Evolutionary conservation across 129 eudicot genomes (phyloP).

Genomic region (Artemisia annua): DNA sequence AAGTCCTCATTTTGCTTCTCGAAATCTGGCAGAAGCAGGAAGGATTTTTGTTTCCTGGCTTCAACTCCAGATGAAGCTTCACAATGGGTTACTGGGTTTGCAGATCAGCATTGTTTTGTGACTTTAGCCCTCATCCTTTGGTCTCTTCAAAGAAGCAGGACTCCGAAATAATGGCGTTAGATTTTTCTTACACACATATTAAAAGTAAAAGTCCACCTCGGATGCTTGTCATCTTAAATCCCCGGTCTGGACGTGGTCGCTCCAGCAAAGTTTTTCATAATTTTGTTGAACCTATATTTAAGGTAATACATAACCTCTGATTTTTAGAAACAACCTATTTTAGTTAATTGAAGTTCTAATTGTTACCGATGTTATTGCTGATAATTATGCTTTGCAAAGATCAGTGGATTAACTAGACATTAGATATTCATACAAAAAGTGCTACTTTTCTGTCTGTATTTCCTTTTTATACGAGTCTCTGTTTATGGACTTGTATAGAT

Average conservation of each 20-base stretch:
- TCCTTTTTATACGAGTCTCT: too few relatives aligned
- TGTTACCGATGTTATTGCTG: conserved; percentile 9
- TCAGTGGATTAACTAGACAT: conserved; percentile 3
- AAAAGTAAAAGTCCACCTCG: conserved; percentile 86
- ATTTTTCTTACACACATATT: conserved; percentile 72
- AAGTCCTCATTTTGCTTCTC: conserved; percentile 53
- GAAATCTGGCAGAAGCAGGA: conserved; percentile 74
- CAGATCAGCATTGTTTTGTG: conserved; percentile 92
- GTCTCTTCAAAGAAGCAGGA: conserved; percentile 79
- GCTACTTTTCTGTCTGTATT: too few relatives aligned
- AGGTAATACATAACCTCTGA: conserved; percentile 47
- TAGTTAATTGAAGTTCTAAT: conserved; percentile 8
- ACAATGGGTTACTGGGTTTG: conserved; percentile 92
- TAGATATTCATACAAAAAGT: background rate
- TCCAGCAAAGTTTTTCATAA: conserved; percentile 90
- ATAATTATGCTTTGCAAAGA: conserved; percentile 8
- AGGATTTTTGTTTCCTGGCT: conserved; percentile 83
- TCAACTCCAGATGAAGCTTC: conserved; percentile 76
- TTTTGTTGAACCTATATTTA: conserved; percentile 86
- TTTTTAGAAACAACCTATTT: too few relatives aligned
- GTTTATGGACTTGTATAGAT: too few relatives aligned
- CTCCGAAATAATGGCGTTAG: conserved; percentile 55
- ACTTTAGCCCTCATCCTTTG: conserved; percentile 84
- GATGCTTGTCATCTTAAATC: conserved; percentile 92
- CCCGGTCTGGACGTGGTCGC: conserved; percentile 96